Conservation (phyloP, 495 filamentous ascomycete species). For the Geopyxis carbonaria region DNA sequence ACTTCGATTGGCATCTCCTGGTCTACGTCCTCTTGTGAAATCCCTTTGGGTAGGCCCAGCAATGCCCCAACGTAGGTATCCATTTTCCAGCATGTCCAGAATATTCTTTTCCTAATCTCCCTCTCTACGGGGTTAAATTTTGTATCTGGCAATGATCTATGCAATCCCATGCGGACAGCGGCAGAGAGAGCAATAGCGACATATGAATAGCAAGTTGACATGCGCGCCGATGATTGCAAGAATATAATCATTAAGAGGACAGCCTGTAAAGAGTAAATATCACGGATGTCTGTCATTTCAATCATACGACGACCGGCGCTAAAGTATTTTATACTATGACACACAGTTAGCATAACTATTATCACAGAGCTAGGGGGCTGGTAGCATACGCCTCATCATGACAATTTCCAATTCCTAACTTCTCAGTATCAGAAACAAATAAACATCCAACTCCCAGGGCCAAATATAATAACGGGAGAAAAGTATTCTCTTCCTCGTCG, state of each 20-base stretch:
- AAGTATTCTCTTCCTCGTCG: conserved; percentile 57
- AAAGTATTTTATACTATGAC: conserved; percentile 74
- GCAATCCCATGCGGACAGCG: conserved; percentile 69
- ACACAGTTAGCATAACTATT: conserved; percentile 7
- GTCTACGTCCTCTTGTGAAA: conserved; percentile 80
- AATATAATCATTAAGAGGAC: conserved; percentile 88
- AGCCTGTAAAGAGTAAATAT: conserved; percentile 68
- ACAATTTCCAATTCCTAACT: conserved; percentile 32
- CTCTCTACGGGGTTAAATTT: conserved; percentile 72
- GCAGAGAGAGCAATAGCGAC: conserved; percentile 79
- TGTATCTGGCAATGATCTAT: conserved; percentile 51
- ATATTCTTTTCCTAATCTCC: conserved; percentile 67
- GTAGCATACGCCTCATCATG: conserved; percentile 32
- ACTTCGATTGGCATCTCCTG: conserved; percentile 70
- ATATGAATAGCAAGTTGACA: conserved; percentile 87
- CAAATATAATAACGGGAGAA: conserved; percentile 67
- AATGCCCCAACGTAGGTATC: conserved; percentile 85
- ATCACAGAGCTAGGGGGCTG: too few relatives aligned
- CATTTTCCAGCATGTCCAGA: conserved; percentile 85
- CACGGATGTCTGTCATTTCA: conserved; percentile 82
- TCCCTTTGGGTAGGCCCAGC: conserved; percentile 66
- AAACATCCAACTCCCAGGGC: conserved; percentile 75
- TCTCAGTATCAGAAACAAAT: conserved; percentile 42
- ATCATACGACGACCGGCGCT: conserved; percentile 59
- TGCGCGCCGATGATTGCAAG: conserved; percentile 73